Evolutionary conservation across 768 basidiomycete genomes (phyloP), one percentile per base, ranked within the genome.

Genomic region (Suillus placidus): DNA sequence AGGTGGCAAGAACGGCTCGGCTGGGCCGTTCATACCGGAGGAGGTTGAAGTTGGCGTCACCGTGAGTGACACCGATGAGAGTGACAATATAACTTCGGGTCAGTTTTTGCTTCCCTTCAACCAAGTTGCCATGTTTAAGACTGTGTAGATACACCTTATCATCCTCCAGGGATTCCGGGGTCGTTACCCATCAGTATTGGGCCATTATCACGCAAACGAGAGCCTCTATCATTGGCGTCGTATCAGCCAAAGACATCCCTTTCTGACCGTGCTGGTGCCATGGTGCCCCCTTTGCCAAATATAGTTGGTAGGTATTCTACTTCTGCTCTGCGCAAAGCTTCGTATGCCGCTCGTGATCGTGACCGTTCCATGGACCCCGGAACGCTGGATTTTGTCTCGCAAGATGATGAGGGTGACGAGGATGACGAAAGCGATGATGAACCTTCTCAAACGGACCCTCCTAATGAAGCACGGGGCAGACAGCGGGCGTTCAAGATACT

Each of bases 301-400:
- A 55, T 61, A 49, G 47, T 42, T 57, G 64, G 66, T 52, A 70
- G 69, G 52, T 66, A 58, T 64, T 63, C 69, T 8, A 81, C 87
- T 18, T 81, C 88, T 2, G 72, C 82, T 45, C 69, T 87, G 37
- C 88, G 89, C 32, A 88, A 79, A 69, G 86, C 86, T 13, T 80
- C 83, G 5, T 92, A 92, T 73, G 87, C 88, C 4, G 87, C 87
- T 70, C 88, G 90, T 35, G 90, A 92, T 74, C 85, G 84, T 49
- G 77, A 76, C 62, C 86, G 88, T 38, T 79, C 83, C 1, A 80
- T 88, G 69, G 91, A 93, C 72, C 91, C 90, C 1, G 92, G 91
- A 8, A 79, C 86, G 16, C 80, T 90, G 40, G 89, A 90, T 66
- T 88, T 91, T 70, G 75, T 80, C 20, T 71, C 75, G 16, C 84